Base-by-base conservation (phyloP, 2,329 filamentous ascomycete genomes). In the Xylariaceae sp. region DNA sequence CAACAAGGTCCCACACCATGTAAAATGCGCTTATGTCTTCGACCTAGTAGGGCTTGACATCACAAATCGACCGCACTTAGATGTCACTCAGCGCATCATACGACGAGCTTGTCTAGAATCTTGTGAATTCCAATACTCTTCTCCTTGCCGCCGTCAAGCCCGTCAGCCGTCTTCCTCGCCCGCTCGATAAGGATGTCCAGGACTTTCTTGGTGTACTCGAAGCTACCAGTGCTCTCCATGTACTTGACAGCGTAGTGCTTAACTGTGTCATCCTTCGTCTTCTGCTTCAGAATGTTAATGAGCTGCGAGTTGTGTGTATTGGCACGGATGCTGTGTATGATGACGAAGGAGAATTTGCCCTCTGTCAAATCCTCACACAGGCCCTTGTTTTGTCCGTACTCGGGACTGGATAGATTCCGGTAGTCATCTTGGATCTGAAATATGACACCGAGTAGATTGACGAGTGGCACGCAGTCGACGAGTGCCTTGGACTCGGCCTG, bases 391-490 rank as follows among this genome's bases (percentile, higher is more conserved):
- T 89, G 81, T 33, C 87, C 87, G 79, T 97, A 97, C 69, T 87
- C 82, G n/a, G 77, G 78, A 16, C 82, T 85, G 26, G 82, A 84
- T 39, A 99, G 86, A 73, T 98, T 98, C 74, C 92, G 87, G 78
- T 96, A 96, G 81, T 99, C 95, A 78, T 94, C 91, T 67, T 90
- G 86, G 76, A 96, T 95, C 75, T 96, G 92, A 80, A 92, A 96
- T 73, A 95, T 87, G 53, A 95, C 85, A 28, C 92, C 92, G 56
- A 96, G 85, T 28, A 92, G 80, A 74, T 92, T 96, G 69, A 96
- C 91, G 16, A 99, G 85, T 16, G 91, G 88, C 29, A 92, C 85
- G 75, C 90, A 94, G 78, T 94, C 89, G 24, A 82, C 72, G n/a
- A 67, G 67, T 16, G 75, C 70, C 26, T 69, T 68, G 23, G 82